Evolutionary conservation across 1,284 basidiomycete genomes (phyloP).

Genomic region (Pseudozyma hubeiensis): DNA sequence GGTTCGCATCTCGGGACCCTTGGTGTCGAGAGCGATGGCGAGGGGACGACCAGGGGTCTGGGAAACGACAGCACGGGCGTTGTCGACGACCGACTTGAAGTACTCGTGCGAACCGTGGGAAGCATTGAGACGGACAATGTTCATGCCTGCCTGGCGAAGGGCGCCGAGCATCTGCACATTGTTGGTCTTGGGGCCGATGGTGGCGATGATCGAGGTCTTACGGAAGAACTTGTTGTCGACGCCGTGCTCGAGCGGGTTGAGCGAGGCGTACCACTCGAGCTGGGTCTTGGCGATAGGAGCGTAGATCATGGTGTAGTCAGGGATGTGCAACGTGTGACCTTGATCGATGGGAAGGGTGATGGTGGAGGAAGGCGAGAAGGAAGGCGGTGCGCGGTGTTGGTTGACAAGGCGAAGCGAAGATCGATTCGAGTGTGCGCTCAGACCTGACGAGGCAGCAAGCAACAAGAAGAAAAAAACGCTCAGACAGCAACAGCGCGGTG

Average conservation of each 20-base stretch:
- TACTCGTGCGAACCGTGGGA: constrained; percentile 67
- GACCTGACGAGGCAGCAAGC: background rate
- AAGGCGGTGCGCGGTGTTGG: constrained; percentile 5
- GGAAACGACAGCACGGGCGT: constrained; percentile 61
- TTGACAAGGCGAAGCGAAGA: constrained; percentile 1
- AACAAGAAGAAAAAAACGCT: constrained; percentile 1
- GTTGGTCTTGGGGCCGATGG: constrained; percentile 68
- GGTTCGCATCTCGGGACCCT: constrained; percentile 99
- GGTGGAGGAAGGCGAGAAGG: constrained; percentile 3
- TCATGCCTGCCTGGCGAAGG: constrained; percentile 67
- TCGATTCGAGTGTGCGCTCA: constrained; percentile 9
- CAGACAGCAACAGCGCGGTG: background rate
- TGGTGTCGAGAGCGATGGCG: constrained; percentile 98
- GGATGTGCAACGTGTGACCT: constrained; percentile 6
- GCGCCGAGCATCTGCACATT: constrained; percentile 63
- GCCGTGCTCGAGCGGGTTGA: constrained; percentile 66
- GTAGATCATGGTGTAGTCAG: constrained; percentile 50
- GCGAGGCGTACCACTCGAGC: constrained; percentile 68
- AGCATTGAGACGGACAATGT: constrained; percentile 68
- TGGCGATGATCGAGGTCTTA: constrained; percentile 68
- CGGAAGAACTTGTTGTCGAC: constrained; percentile 67
- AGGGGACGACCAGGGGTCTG: constrained; percentile 80
- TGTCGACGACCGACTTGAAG: constrained; percentile 67
- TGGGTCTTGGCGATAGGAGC: constrained; percentile 62
- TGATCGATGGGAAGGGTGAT: constrained; percentile 10